Conservation (phyloP, 805 yeast genomes). For the Wickerhamiella brachini region DNA sequence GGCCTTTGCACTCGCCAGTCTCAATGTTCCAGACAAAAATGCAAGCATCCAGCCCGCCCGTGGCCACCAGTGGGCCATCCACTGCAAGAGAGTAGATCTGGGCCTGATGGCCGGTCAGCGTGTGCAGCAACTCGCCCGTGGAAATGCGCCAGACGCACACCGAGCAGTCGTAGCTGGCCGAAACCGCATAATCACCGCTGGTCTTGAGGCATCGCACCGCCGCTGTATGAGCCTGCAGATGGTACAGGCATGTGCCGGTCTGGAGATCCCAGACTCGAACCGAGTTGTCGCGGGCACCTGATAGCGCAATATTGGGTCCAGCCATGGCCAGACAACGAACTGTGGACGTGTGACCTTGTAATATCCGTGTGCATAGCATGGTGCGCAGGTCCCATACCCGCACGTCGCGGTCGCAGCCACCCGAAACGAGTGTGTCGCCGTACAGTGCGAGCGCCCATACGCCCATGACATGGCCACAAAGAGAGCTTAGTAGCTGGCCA, state of each 20-base stretch:
- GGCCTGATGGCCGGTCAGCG: conserved; percentile 81
- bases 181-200: conserved; percentile 56
- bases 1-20: conserved; percentile 67
- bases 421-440: conserved; percentile 82
- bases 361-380: conserved; percentile 74
- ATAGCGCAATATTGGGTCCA: conserved; percentile 48
- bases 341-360: conserved; percentile 87
- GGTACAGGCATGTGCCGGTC: conserved; percentile 68
- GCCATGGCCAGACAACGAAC: conserved; percentile 76
- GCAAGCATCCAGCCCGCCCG: conserved; percentile 90
- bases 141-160: conserved; percentile 86
- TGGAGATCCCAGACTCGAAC: conserved; percentile 92
- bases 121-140: conserved; percentile 79
- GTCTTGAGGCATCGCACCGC: conserved; percentile 55
- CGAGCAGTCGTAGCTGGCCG: conserved; percentile 82
- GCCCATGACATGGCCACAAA: conserved; percentile 95
- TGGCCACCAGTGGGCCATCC: conserved; percentile 73
- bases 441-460: conserved; percentile 93
- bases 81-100: conserved; percentile 89
- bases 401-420: conserved; percentile 92
- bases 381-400: conserved; percentile 88
- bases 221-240: conserved; percentile 55
- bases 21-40: conserved; percentile 91
- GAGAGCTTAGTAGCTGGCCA: conserved; percentile 52
- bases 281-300: conserved; percentile 86